Evolutionary conservation across 495 filamentous ascomycete species (phyloP), one percentile per base, ranked within the genome.

Genomic region (Emericellopsis terricola): DNA sequence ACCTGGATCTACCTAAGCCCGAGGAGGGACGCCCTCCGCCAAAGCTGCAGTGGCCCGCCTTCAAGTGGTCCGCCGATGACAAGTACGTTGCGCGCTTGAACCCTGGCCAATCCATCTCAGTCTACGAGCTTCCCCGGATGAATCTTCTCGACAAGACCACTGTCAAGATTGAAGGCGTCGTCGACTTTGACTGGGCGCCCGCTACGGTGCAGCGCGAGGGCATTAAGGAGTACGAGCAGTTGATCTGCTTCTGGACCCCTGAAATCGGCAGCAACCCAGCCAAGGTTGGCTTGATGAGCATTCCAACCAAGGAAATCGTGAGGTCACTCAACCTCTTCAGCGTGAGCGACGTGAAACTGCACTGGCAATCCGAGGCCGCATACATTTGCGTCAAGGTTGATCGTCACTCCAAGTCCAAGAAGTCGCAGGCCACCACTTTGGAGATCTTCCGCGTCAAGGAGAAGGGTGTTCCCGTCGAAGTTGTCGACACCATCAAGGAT

Each of bases 381-480:
- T 96, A 93, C 48, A 73, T 96, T 36, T 97, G 91, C 51, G 89
- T 96, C 41, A 97, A 96, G 68, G 89, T 97, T 26, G 89, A 97
- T 54, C 76, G 89, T 38, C 89, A 97, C 65, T 92, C 84, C 51
- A 97, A 96, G 61, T 93, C 84, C 33, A 94, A 94, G 69, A 97
- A 97, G 60, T 89, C 80, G 2, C 69, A 91, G 45, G 87, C 84
- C 23, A 97, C 89, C 32, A 96, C 91, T 40, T 71, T 97, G 20
- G 89, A 97, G 54, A 96, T 97, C 51, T 97, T 97, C 78, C 79
- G 89, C 27, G 72, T 97, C 29, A 71, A 69, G 40, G 89, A 97
- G 57, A 94, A 94, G 68, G 84, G 89, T 33, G 89, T 97, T 2
- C 89, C 89, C 4, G 87, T 97, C 35, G 89, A 97, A 55, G 89